A percentile compares a stretch with the other conserved stretches of the same genome.
phyloP scores from a whole-genome alignment of 2,329 filamentous ascomycete genomes.

The Fusarium udum region DNA sequence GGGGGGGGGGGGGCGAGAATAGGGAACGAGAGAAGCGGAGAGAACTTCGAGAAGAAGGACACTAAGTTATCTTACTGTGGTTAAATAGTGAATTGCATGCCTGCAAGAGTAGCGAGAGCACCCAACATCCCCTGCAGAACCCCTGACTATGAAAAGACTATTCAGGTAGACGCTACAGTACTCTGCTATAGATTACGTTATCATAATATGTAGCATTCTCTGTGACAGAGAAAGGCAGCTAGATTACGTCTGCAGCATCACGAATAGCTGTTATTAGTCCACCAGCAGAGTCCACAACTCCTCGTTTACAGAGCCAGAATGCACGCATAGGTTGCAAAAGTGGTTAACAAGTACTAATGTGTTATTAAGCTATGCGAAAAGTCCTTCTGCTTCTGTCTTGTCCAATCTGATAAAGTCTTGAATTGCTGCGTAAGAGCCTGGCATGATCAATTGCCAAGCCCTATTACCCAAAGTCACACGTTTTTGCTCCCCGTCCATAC shows the following conservation, averaged over 20 bases:
- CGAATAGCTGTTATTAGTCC: neutral
- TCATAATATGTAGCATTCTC: neutral
- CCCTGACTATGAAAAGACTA: neutral
- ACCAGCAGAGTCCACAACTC: neutral
- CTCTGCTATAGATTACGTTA: neutral
- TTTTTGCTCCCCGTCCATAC: accelerated
- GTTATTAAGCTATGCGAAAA: accelerated
- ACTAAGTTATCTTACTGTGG: neutral
- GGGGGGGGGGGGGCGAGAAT: too few species aligned
- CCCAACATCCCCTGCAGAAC: neutral
- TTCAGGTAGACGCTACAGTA: neutral
- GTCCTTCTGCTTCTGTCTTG: neutral
- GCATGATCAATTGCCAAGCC: neutral
- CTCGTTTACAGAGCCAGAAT: neutral
- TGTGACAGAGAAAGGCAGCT: neutral
- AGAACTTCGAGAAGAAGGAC: neutral
- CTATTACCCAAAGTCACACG: neutral
- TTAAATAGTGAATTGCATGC: neutral
- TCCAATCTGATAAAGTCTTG: neutral
- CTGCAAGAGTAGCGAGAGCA: neutral
- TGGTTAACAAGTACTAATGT: neutral
- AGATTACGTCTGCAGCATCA: neutral
- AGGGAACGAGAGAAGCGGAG: neutral
- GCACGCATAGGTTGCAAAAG: neutral
- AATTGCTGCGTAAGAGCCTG: neutral